Base-by-base conservation (phyloP, 805 yeast genomes). In the Nakazawaea pomicola region DNA sequence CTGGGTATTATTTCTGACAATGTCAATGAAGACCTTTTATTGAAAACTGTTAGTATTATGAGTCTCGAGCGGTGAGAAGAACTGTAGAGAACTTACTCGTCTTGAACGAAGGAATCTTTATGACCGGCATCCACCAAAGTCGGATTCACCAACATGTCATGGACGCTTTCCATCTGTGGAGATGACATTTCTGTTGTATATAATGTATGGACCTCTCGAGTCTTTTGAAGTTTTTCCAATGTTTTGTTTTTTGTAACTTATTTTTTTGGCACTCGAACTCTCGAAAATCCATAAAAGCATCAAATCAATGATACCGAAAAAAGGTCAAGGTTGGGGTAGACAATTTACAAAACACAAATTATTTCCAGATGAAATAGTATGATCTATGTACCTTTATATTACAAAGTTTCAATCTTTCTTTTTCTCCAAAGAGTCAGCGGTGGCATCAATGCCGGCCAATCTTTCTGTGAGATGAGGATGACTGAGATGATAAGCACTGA, bases 401-500 rank as follows among this genome's bases (percentile, higher is more conserved):
- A n/a, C n/a, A n/a, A n/a, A n/a, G n/a, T 14, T 19, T 17, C 28
- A 35, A 11, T 32, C 36, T 32, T 38, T 18, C 17, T 40, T 33
- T 51, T 68, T 67, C 44, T 64, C 64, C 36, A 58, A 60, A 6
- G 72, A 16, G 5, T 17, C 20, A 16, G 27, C 38, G 11, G 17
- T 17, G 37, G 49, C 52, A 40, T 78, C 82, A 46, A 93, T 70
- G 6, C 95, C 95, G 34, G 67, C 58, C 52, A 93, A 72, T 68
- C 99, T 81, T 68, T 93, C 98, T 14, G 91, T 78, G 53, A 91
- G 64, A 43, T 87, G 85, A 37, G 99, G 99, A 55, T 93, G 99
- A 37, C 91, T 82, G 62, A 85, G 82, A 57, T 82, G 88, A 63
- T 87, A 91, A 33, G 93, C 80, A 16, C 95, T 83, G 63, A 81